A percentile compares a stretch with the other conserved stretches of the same genome.
phyloP scores from a whole-genome alignment of 768 basidiomycete genomes.

The Lactarius pseudohatsudake region DNA sequence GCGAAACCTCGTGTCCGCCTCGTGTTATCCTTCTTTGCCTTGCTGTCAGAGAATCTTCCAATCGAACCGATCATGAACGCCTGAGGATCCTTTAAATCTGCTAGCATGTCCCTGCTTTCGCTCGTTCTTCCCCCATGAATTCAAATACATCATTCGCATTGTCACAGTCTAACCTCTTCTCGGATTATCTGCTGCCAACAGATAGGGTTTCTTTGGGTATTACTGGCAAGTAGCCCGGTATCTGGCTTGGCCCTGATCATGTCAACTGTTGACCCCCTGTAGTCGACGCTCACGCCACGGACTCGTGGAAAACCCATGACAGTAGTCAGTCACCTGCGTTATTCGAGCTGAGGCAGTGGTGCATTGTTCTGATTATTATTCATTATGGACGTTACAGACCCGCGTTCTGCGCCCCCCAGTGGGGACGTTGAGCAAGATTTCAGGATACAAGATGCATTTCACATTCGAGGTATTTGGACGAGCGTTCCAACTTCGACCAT shows the following conservation, averaged over 20 bases:
- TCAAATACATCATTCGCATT: neutral
- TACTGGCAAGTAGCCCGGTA: neutral
- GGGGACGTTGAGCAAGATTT: neutral
- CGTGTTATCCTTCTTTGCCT: neutral
- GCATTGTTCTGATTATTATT: neutral
- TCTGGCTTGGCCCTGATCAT: neutral
- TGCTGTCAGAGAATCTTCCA: neutral
- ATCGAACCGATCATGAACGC: neutral
- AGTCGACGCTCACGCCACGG: neutral
- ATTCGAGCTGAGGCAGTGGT: neutral
- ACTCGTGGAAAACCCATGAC: neutral
- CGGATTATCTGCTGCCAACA: neutral
- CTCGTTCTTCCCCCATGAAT: neutral
- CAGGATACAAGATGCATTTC: neutral
- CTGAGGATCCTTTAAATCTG: neutral
- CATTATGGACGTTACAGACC: neutral
- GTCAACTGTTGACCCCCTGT: neutral
- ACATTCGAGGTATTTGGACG: neutral
- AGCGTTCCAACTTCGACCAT: neutral
- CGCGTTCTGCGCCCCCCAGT: neutral
- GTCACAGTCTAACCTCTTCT: neutral
- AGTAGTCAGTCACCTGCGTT: neutral
- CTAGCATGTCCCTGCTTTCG: too few species aligned
- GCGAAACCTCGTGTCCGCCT: neutral
- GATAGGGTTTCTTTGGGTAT: neutral